phyloP scores from a whole-genome alignment of 441 rosid genomes.

The Populus hybrid region DNA sequence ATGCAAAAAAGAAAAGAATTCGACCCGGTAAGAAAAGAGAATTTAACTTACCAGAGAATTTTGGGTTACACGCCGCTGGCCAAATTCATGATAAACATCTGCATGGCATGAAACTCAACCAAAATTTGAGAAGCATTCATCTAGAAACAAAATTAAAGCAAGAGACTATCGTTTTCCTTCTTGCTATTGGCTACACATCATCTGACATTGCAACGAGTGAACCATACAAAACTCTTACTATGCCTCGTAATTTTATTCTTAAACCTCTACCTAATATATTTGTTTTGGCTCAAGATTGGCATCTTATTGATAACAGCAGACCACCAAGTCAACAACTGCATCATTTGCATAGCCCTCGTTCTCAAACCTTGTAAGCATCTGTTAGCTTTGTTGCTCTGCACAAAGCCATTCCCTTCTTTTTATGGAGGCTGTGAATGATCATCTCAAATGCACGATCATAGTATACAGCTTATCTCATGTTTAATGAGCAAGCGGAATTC shows the following conservation, averaged over 20 bases:
- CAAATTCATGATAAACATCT: background rate
- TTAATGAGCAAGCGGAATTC: background rate
- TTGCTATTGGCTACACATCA: background rate
- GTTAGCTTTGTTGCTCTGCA: background rate
- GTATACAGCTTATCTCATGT: background rate
- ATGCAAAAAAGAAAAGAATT: background rate
- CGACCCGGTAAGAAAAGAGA: background rate
- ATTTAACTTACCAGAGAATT: background rate
- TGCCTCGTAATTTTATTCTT: background rate
- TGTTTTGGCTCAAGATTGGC: background rate
- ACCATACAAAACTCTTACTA: background rate
- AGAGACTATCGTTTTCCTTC: background rate
- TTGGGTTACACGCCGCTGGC: background rate
- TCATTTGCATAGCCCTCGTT: background rate
- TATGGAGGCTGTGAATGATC: background rate
- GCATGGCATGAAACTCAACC: background rate
- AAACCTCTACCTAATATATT: background rate
- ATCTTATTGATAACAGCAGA: background rate
- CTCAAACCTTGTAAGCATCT: background rate
- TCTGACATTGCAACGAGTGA: background rate
- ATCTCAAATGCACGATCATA: background rate
- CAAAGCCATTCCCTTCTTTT: slow-evolving; percentile 8
- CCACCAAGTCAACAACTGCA: background rate
- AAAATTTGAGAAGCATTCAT: background rate
- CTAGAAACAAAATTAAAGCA: background rate